These are phyloP conservation scores for Arachis monticola DNA, from an alignment of 331 rosid species.

Conservation along the genomic window DNA sequence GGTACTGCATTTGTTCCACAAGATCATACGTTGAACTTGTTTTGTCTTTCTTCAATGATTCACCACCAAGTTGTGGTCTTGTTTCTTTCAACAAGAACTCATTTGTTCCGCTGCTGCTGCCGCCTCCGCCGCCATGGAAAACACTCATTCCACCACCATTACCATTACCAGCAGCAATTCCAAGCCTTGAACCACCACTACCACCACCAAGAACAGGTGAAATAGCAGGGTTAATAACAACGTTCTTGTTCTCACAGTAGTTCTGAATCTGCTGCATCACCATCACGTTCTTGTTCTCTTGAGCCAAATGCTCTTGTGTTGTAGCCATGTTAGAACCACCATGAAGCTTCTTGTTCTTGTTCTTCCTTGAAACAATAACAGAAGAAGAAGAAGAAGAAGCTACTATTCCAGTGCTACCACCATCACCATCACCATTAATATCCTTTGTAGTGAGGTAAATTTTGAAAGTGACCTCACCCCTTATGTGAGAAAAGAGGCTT, in stretches of 20 bases:
- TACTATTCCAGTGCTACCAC: slow-evolving; percentile 37
- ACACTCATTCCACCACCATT: slow-evolving; percentile 34
- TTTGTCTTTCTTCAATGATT: slow-evolving; percentile 57
- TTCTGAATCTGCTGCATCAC: slow-evolving; percentile 37
- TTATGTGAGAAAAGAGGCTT: slow-evolving; percentile 63
- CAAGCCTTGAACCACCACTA: slow-evolving; percentile 7
- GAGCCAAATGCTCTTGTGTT: slow-evolving; percentile 41
- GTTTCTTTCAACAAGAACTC: slow-evolving; percentile 70
- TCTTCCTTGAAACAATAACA: slow-evolving; percentile 45
- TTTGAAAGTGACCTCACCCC: slow-evolving; percentile 65
- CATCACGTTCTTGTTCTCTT: slow-evolving; percentile 29
- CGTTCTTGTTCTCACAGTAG: slow-evolving; percentile 48
- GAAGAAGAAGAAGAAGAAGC: slow-evolving; percentile 15
- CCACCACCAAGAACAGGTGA: slow-evolving; percentile 26
- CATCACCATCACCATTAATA: slow-evolving; percentile 9
- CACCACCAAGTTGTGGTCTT: slow-evolving; percentile 64
- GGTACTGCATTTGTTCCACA: slow-evolving; percentile 69
- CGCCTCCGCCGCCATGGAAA: slow-evolving; percentile 33
- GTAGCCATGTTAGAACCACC: slow-evolving; percentile 44
- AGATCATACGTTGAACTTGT: slow-evolving; percentile 67
- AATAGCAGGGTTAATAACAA: slow-evolving; percentile 40
- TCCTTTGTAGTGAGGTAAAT: slow-evolving; percentile 52
- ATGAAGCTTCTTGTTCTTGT: slow-evolving; percentile 52
- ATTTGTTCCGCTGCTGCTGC: no score
- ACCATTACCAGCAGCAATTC: slow-evolving; percentile 10